Conservation (phyloP, 352 stramenopile genomes). For the Phytophthora pluvialis region DNA sequence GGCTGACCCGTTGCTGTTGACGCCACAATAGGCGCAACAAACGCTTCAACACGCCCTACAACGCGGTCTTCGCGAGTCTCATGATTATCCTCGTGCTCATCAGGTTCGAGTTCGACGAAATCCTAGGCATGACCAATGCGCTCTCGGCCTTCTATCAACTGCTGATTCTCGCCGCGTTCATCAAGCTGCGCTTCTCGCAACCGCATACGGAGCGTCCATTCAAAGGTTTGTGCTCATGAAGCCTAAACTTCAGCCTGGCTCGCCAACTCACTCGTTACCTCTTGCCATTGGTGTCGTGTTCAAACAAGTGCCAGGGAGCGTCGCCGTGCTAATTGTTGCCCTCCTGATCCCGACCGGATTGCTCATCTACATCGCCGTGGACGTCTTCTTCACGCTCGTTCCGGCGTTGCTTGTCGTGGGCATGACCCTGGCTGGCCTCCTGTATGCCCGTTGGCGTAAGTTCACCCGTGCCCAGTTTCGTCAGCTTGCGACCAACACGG, state of each 20-base stretch:
- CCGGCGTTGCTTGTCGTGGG: slow-evolving; percentile 48
- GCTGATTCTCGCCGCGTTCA: slow-evolving; percentile 85
- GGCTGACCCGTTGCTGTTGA: neutral
- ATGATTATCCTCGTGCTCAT: slow-evolving; percentile 62
- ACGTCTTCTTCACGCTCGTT: slow-evolving; percentile 53
- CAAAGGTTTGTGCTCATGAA: slow-evolving; percentile 33
- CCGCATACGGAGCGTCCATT: slow-evolving; percentile 42
- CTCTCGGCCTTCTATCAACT: slow-evolving; percentile 88
- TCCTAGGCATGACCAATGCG: slow-evolving; percentile 91
- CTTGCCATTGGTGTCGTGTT: neutral
- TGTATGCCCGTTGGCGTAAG: slow-evolving; percentile 51
- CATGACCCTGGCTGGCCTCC: slow-evolving; percentile 41
- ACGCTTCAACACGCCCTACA: slow-evolving; percentile 59
- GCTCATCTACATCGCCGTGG: slow-evolving; percentile 54
- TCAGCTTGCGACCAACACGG: slow-evolving; percentile 33
- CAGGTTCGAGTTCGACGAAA: slow-evolving; percentile 76
- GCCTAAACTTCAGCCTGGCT: neutral
- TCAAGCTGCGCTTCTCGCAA: slow-evolving; percentile 89
- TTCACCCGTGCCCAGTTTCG: slow-evolving; percentile 55
- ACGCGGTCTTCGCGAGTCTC: slow-evolving; percentile 49
- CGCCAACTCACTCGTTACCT: slow-evolving; percentile 1
- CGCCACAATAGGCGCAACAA: slow-evolving; percentile 49
- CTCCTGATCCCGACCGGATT: slow-evolving; percentile 43
- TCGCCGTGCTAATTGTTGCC: slow-evolving; percentile 32
- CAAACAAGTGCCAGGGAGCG: slow-evolving; percentile 42